These are phyloP conservation scores for Colletotrichum lindemuthianum DNA, from an alignment of 2,329 filamentous ascomycete species.

Conservation along the genomic window DNA sequence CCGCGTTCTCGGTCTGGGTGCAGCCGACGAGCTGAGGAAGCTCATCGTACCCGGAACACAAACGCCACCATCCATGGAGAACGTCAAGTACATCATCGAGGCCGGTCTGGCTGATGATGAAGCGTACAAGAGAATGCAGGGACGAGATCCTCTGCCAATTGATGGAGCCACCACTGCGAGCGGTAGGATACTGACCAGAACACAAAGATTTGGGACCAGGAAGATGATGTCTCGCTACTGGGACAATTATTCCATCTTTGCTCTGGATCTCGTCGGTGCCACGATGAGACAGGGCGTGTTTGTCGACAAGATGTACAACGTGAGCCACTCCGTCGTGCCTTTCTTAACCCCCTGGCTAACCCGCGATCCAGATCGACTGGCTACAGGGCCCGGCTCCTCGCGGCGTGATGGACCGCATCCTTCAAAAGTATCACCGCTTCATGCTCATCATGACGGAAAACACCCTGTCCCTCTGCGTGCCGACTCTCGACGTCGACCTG, in stretches of 20 bases:
- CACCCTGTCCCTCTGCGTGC: slow-evolving; percentile 64
- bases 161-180: slow-evolving; percentile 49
- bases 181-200: neutral
- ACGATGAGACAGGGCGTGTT: slow-evolving; percentile 74
- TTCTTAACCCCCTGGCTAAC: neutral
- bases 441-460: slow-evolving; percentile 64
- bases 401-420: slow-evolving; percentile 71
- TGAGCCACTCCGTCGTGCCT: slow-evolving; percentile 28
- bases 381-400: slow-evolving; percentile 74
- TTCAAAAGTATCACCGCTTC: slow-evolving; percentile 74
- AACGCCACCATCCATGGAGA: slow-evolving; percentile 56
- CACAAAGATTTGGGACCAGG: slow-evolving; percentile 50
- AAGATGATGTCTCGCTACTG: slow-evolving; percentile 79
- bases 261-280: slow-evolving; percentile 72
- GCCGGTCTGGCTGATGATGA: slow-evolving; percentile 49
- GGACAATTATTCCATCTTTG: slow-evolving; percentile 73
- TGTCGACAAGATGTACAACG: slow-evolving; percentile 76
- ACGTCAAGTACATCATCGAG: slow-evolving; percentile 63
- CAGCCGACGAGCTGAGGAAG: slow-evolving; percentile 54
- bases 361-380: slow-evolving; percentile 71
- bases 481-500: slow-evolving; percentile 79
- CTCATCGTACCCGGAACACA: slow-evolving; percentile 46
- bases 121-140: neutral
- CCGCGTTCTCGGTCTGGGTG: slow-evolving; percentile 58
- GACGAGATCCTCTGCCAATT: neutral